Evolutionary conservation across 1,284 basidiomycete species (phyloP).

Genomic region (Ustilago crameri): DNA sequence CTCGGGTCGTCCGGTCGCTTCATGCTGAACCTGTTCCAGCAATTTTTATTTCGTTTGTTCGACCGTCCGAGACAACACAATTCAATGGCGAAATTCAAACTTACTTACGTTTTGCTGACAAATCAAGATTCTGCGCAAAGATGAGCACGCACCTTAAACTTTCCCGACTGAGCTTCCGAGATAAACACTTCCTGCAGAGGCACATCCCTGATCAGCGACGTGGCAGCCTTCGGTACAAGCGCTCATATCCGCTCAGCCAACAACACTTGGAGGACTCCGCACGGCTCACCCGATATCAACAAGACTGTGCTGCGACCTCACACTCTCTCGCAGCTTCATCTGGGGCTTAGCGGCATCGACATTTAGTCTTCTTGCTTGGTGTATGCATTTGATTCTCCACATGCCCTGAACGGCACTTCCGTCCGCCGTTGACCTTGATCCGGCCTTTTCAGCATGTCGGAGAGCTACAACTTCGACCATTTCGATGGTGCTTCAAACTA

Average conservation of each 20-base stretch:
- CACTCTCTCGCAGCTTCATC: not conserved
- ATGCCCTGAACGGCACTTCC: slow-evolving; percentile 18
- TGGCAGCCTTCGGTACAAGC: not conserved
- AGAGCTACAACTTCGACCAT: slow-evolving; percentile 57
- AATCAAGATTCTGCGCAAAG: not conserved
- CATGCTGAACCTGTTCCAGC: too few species aligned
- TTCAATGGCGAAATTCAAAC: too few species aligned
- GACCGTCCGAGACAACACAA: too few species aligned
- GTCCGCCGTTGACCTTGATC: slow-evolving; percentile 16
- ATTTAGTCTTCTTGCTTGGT: not conserved
- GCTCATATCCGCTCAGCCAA: not conserved
- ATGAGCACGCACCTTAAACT: slow-evolving; percentile 1
- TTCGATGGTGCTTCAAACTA: slow-evolving; percentile 58
- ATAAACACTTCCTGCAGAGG: slow-evolving; percentile 5
- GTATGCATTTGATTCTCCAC: slow-evolving; percentile 9
- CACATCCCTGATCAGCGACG: not conserved
- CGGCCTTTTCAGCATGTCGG: slow-evolving; percentile 32
- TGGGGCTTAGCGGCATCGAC: not conserved
- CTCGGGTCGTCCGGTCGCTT: too few species aligned
- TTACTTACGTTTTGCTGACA: slow-evolving; percentile 5
- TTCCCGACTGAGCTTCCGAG: slow-evolving; percentile 16
- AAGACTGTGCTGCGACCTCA: not conserved
- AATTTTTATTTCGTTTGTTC: too few species aligned
- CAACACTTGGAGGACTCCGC: not conserved
- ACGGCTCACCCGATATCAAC: not conserved